Evolutionary conservation across 2,329 filamentous ascomycete species (phyloP).

Genomic region (Metarhizium sp.): DNA sequence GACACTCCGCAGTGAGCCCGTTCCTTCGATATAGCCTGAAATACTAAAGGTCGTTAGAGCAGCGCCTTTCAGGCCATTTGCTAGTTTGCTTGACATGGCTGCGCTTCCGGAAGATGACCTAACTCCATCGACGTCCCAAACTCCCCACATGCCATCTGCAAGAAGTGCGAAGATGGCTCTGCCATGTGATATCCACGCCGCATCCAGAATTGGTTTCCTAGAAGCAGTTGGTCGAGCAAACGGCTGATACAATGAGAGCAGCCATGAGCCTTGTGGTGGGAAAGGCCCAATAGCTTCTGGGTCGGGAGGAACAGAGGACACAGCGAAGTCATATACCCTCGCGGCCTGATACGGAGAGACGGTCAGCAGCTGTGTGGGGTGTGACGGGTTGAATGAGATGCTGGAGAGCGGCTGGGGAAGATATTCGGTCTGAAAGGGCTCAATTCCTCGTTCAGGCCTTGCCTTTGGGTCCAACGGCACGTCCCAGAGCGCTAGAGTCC

Average conservation of each 20-base stretch:
- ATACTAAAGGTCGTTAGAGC: slow-evolving; percentile 49
- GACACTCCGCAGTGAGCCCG: slow-evolving; percentile 40
- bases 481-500: slow-evolving; percentile 49
- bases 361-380: slow-evolving; percentile 48
- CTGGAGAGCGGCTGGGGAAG: slow-evolving; percentile 43
- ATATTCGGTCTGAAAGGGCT: slow-evolving; percentile 52
- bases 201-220: slow-evolving; percentile 52
- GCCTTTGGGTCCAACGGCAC: slow-evolving; percentile 36
- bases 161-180: slow-evolving; percentile 49
- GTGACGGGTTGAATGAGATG: slow-evolving; percentile 52
- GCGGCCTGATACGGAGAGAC: slow-evolving; percentile 46
- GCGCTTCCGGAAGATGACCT: slow-evolving; percentile 34
- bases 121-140: slow-evolving; percentile 56
- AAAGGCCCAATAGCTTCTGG: slow-evolving; percentile 41
- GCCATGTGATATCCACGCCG: slow-evolving; percentile 52
- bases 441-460: slow-evolving; percentile 19
- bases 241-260: slow-evolving; percentile 51
- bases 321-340: slow-evolving; percentile 52
- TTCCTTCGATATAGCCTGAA: slow-evolving; percentile 52
- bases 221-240: slow-evolving; percentile 39
- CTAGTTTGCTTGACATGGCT: slow-evolving; percentile 39
- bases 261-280: slow-evolving; percentile 52
- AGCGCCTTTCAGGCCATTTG: slow-evolving; percentile 44
- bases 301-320: slow-evolving; percentile 41
- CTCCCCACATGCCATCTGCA: slow-evolving; percentile 57